Evolutionary conservation across 73 alveolate species (phyloP), one percentile per base, ranked within the genome.

Genomic region (Effrenium voratum): DNA sequence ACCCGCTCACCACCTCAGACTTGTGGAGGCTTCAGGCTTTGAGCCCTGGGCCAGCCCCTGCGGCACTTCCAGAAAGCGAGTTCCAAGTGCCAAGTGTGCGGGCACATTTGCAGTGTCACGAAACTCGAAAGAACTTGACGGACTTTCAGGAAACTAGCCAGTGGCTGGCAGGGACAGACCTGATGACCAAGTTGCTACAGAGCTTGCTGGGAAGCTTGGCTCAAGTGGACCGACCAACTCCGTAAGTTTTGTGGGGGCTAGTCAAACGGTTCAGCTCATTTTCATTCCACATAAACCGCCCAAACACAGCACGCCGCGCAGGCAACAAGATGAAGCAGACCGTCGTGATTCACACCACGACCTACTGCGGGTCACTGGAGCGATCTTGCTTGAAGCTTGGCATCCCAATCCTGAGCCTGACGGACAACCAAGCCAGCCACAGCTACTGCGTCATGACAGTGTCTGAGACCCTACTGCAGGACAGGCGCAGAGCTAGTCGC

Each of bases 331-430:
- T 41, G 22, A 43, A 77, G 45, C 49, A 77, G 16, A 43, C 88
- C 26, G 88, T 63, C 6, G 66, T 77, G 45, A 77, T 77, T 63
- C 66, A 77, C 88, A 77, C 66, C 16, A 77, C 88, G 5, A 30
- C 66, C 44, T 77, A 77, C 88, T 77, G 88, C 26, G 88, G 88
- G 28, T 43, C 88, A 44, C 66, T 77, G 44, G 88, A 77, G 24
- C 43, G 1, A 26, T 59, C 88, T 8, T 77, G 88, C 30, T 38
- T 77, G 49, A 22, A 24, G 66, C 0, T 77, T 59, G 30, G 30
- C n/a, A 5, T 77, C 13, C 88, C 88, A 0, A 43, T 77, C 55
- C 59, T 77, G 38, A 77, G 88, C 66, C 0, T 77, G 32, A 44
- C 88, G 13, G 88, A 77, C 88, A 44, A 43, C 30, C 45, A 38